Evolutionary conservation across 1,284 basidiomycete genomes (phyloP).

Genomic region (Boletus smithii): DNA sequence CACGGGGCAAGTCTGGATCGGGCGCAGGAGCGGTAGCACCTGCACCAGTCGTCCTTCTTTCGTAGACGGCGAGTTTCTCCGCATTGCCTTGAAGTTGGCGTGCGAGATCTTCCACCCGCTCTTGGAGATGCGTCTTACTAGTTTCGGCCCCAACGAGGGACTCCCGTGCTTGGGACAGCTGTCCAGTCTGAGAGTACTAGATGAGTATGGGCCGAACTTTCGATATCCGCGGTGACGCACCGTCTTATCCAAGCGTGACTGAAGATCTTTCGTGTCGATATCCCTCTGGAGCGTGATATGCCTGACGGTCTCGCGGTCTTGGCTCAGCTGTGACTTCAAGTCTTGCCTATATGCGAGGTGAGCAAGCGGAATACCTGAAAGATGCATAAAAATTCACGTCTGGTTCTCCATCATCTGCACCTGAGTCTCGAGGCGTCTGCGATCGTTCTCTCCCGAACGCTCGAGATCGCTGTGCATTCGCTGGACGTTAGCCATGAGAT

Average conservation of each 20-base stretch:
- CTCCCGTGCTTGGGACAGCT: constrained; percentile 71
- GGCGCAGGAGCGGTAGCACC: constrained; percentile 29
- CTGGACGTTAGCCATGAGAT: constrained; percentile 85
- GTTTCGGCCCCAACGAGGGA: constrained; percentile 73
- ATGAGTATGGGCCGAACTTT: constrained; percentile 10
- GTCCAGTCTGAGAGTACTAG: constrained; percentile 46
- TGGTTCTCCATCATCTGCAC: constrained; percentile 77
- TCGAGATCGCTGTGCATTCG: constrained; percentile 88
- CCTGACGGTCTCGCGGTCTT: constrained; percentile 77
- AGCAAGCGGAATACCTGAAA: neutral
- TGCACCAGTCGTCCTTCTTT: constrained; percentile 53
- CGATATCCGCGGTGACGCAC: constrained; percentile 43
- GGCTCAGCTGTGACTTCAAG: constrained; percentile 67
- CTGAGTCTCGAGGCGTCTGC: constrained; percentile 75
- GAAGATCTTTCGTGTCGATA: constrained; percentile 75
- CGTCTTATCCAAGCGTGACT: constrained; percentile 67
- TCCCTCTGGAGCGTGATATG: constrained; percentile 76
- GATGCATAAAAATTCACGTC: constrained; percentile 46
- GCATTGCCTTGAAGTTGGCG: constrained; percentile 72
- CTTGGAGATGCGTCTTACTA: constrained; percentile 76
- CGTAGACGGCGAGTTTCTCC: constrained; percentile 85
- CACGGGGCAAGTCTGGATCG: constrained; percentile 53
- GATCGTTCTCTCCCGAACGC: constrained; percentile 75
- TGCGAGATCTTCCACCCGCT: constrained; percentile 68
- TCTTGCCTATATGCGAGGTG: constrained; percentile 54